Evolutionary conservation across 2,329 filamentous ascomycete genomes (phyloP), one percentile per base, ranked within the genome.

Genomic region (Aphanocladium album): DNA sequence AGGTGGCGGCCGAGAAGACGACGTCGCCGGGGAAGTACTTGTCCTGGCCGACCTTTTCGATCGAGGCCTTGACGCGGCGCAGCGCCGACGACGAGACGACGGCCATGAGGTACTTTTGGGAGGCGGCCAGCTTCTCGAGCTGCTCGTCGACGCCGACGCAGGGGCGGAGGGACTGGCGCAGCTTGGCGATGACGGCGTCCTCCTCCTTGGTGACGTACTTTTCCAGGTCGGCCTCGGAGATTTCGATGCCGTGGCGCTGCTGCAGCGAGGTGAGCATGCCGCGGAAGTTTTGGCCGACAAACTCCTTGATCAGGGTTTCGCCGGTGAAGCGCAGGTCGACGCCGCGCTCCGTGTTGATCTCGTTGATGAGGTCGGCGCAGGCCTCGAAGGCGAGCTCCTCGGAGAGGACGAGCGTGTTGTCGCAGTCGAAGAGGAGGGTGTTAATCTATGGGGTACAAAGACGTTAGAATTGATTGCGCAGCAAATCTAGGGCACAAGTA

Each of bases 341-440:
- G 68, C 81, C 78, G 70, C 88, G 82, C 70, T 83, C 82, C 68
- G 82, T 80, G 73, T 93, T 86, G 73, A 96, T 90, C 75, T 91
- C 81, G 78, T 96, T 96, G 80, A 91, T 89, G 65, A 96, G 86
- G 63, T 90, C 89, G 70, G 92, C 90, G 76, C 91, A 96, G 67
- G 90, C 92, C 78, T 93, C 90, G 74, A 96, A 96, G 72, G 92
- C 92, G 68, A 96, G 83, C 70, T 90, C 87, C 80, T 96, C 93
- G 59, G 91, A 96, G 69, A 95, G 86, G 73, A 95, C 91, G 73
- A 96, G 90, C 65, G 92, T 96, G 83, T 96, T 96, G 84, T 96
- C 84, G 76, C 84, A 87, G 75, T 91, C 89, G 74, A 91, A 89
- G 68, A 91, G 83, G 71, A 91, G 79, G 65, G 88, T 83, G 60